A percentile compares a stretch with the other conserved stretches of the same genome.
Conservation (phyloP, 1,139 yeast species). For the Kurtzmaniella quercitrusa region DNA sequence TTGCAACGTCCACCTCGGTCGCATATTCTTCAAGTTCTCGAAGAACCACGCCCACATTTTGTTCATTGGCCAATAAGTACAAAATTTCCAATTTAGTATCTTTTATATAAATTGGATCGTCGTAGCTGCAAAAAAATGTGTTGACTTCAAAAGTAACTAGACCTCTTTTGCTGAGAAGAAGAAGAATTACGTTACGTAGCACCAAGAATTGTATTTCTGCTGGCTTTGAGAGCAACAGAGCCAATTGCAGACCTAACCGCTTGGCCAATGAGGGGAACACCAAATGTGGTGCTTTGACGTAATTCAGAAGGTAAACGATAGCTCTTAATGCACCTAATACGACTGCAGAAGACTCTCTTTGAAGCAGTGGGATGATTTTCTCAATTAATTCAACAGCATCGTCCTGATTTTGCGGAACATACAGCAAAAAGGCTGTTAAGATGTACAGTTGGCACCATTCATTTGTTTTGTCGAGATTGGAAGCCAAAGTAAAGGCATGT, state of each 20-base stretch:
- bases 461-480: conserved; percentile 49
- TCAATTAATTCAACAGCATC: conserved; percentile 71
- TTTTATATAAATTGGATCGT: conserved; percentile 85
- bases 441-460: conserved; percentile 82
- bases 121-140: conserved; percentile 75
- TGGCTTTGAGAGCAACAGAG: conserved; percentile 70
- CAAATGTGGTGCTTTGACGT: conserved; percentile 44
- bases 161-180: conserved; percentile 64
- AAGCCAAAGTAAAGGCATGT: conserved; percentile 53
- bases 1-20: conserved; percentile 77
- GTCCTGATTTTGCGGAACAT: conserved; percentile 62
- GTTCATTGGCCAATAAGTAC: conserved; percentile 67
- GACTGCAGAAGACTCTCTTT: conserved; percentile 79
- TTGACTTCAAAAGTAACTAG: conserved; percentile 65
- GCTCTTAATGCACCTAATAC: conserved; percentile 74
- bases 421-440: conserved; percentile 64
- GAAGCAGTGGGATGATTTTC: conserved; percentile 66
- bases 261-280: conserved; percentile 51
- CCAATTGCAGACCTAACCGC: conserved; percentile 68
- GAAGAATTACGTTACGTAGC: conserved; percentile 72
- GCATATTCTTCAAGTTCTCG: conserved; percentile 83
- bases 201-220: conserved; percentile 82
- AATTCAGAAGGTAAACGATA: conserved; percentile 69
- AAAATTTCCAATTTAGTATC: conserved; percentile 88
- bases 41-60: conserved; percentile 59